Base-by-base conservation (phyloP, 495 filamentous ascomycete genomes). In the Cairneyella variabilis region DNA sequence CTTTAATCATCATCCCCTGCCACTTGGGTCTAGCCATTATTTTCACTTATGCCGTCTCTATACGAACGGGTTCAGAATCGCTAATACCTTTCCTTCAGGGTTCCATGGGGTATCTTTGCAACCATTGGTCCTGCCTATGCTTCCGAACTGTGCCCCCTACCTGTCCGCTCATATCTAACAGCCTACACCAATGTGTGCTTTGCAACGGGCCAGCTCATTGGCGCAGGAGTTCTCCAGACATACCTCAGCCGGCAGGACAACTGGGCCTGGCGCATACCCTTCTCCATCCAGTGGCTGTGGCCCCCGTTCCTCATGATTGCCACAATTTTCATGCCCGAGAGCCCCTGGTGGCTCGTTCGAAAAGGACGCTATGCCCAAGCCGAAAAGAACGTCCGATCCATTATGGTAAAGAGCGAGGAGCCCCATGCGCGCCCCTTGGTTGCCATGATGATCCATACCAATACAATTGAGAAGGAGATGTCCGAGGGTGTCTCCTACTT, bases 81-180 rank as follows among this genome's bases (percentile, higher is more conserved):
- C n/a, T n/a, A n/a, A n/a, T n/a, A n/a, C n/a, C n/a, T n/a, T n/a
- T n/a, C n/a, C n/a, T n/a, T n/a, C 51, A 86, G 86, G 51, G 77
- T 91, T 48, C 82, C 86, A 1, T 90, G 86, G 85, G 87, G 87
- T 48, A 68, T 79, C 36, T 82, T 79, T 66, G 71, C 75, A 37
- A 78, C 76, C 12, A 66, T 78, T 50, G 73, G 71, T 0, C 69
- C 74, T 0, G 66, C 78, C 0, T 82, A 82, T 51, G 51, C 71
- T 11, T 51, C 59, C 9, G 59, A 62, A 22, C 48, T 62, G 20
- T 44, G 32, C 21, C 59, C 59, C 20, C 17, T 23, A 3, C 18
- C 10, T 16, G 37, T 62, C 1, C 38, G 59, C 12, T 47, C 27
- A 14, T 59, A 59, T 32, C 30, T 62, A 14, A 62, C 59, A 6